These are phyloP conservation scores for Neocucurbitaria cava DNA, from an alignment of 2,329 filamentous ascomycete species.

Conservation along the genomic window DNA sequence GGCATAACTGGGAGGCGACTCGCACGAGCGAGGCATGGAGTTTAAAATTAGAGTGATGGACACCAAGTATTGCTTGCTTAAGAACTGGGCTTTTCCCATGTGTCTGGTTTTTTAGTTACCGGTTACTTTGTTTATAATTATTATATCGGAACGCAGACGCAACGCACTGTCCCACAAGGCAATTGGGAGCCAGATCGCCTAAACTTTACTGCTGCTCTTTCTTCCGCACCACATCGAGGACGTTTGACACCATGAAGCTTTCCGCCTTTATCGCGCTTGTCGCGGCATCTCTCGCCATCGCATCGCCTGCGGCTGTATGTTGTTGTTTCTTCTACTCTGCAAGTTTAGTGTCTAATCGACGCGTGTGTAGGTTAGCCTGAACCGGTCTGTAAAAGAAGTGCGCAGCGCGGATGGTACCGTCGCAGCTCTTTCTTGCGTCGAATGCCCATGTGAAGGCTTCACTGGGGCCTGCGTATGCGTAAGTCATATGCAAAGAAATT, in stretches of 20 bases:
- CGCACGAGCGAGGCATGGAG: too few species aligned
- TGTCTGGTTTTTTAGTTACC: not conserved
- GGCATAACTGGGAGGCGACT: constrained; percentile 4
- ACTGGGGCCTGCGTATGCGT: constrained; percentile 32
- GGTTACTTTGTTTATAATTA: too few species aligned
- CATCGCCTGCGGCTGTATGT: constrained; percentile 35
- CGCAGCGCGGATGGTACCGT: constrained; percentile 19
- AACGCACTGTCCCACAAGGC: not conserved
- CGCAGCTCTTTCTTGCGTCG: constrained; percentile 21
- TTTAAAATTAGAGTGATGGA: constrained; percentile 26
- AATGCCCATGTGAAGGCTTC: constrained; percentile 36
- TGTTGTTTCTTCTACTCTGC: not conserved
- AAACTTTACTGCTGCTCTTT: too few species aligned
- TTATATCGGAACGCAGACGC: not conserved
- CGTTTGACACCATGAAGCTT: constrained; percentile 32
- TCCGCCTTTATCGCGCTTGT: constrained; percentile 27
- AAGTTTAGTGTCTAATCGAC: not conserved
- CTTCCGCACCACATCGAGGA: not conserved
- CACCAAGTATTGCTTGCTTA: constrained; percentile 18
- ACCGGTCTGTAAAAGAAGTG: constrained; percentile 24
- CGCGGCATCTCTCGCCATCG: constrained; percentile 25
- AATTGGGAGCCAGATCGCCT: not conserved
- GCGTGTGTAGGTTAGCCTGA: constrained; percentile 28
- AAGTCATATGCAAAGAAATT: constrained; percentile 5
- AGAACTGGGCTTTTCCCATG: constrained; percentile 5